Percentiles rank a stretch among this genome's conserved stretches.
These are phyloP conservation scores for Ogataea pilisensis DNA, from an alignment of 805 yeast genomes.

Conservation along the genomic window DNA sequence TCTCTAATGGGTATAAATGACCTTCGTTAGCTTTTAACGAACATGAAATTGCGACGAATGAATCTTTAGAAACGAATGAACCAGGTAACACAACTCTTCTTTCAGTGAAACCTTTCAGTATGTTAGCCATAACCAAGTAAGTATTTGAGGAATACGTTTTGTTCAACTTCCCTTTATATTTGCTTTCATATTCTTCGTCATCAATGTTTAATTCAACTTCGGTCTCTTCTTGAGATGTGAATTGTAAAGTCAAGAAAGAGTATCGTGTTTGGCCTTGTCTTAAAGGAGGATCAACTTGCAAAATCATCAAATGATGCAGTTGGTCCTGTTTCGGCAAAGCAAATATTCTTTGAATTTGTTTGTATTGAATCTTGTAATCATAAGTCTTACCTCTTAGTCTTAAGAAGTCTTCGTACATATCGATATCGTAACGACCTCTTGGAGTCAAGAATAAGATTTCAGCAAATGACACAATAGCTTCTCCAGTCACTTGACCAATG, in stretches of 20 bases:
- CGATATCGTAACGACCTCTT: constrained; percentile 97
- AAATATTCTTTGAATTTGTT: constrained; percentile 85
- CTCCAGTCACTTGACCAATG: constrained; percentile 91
- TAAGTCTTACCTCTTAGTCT: constrained; percentile 96
- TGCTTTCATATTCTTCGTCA: constrained; percentile 73
- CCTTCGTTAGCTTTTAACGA: constrained; percentile 96
- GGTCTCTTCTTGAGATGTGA: constrained; percentile 83
- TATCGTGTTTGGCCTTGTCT: constrained; percentile 98
- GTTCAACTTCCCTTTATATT: constrained; percentile 70
- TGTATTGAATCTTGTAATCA: constrained; percentile 90
- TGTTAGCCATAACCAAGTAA: constrained; percentile 80
- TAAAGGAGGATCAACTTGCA: constrained; percentile 94
- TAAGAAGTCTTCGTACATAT: constrained; percentile 81
- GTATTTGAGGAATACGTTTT: constrained; percentile 74
- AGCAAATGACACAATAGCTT: constrained; percentile 87
- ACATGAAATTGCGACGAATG: constrained; percentile 84
- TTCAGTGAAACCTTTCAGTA: constrained; percentile 86
- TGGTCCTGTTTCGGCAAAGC: constrained; percentile 94
- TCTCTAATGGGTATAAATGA: constrained; percentile 86
- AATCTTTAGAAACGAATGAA: constrained; percentile 66
- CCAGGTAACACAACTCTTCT: constrained; percentile 84
- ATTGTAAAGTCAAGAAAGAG: constrained; percentile 87
- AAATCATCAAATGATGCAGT: constrained; percentile 76
- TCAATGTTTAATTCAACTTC: constrained; percentile 84
- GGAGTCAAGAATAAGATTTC: constrained; percentile 93